Percentiles rank a stretch among this genome's conserved stretches.
These are phyloP conservation scores for Stagonosporopsis cucurbitacearum DNA, from an alignment of 2,329 filamentous ascomycete species.

Conservation along the genomic window DNA sequence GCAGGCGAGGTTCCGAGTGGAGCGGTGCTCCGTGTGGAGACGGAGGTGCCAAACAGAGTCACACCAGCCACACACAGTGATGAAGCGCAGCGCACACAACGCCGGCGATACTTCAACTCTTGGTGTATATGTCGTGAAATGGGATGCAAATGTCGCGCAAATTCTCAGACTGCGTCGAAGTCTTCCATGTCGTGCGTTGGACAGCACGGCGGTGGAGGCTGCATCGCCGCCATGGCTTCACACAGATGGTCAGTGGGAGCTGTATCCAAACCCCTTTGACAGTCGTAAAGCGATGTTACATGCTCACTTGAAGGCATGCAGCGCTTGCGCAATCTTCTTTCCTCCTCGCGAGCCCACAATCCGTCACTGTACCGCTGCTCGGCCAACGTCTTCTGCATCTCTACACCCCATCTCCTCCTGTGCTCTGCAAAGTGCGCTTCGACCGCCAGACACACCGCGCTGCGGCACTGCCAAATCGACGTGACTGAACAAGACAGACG, in stretches of 20 bases:
- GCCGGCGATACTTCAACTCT: rapidly evolving
- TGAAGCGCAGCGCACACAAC: neutral
- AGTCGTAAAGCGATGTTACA: neutral
- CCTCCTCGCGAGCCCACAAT: neutral
- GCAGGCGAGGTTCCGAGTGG: constrained; percentile 34
- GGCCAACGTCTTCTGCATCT: neutral
- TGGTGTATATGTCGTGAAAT: neutral
- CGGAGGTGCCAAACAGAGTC: constrained; percentile 17
- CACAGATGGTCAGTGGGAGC: neutral
- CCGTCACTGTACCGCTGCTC: constrained; percentile 4
- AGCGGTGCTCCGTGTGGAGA: constrained; percentile 26
- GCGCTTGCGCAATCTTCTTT: constrained; percentile 1
- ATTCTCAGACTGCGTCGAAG: neutral
- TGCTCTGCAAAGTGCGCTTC: neutral
- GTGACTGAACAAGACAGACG: neutral
- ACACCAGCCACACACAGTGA: constrained; percentile 7
- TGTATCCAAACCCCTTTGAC: neutral
- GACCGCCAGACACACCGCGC: neutral
- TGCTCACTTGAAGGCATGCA: neutral
- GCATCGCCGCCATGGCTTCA: neutral
- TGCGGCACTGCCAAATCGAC: too few species aligned
- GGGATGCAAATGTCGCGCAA: neutral
- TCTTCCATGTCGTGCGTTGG: neutral
- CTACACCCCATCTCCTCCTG: neutral
- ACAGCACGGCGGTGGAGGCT: neutral